Percentiles rank a stretch among this genome's conserved stretches.
phyloP scores from a whole-genome alignment of 2,329 filamentous ascomycete genomes.

The Neobulgaria alba region DNA sequence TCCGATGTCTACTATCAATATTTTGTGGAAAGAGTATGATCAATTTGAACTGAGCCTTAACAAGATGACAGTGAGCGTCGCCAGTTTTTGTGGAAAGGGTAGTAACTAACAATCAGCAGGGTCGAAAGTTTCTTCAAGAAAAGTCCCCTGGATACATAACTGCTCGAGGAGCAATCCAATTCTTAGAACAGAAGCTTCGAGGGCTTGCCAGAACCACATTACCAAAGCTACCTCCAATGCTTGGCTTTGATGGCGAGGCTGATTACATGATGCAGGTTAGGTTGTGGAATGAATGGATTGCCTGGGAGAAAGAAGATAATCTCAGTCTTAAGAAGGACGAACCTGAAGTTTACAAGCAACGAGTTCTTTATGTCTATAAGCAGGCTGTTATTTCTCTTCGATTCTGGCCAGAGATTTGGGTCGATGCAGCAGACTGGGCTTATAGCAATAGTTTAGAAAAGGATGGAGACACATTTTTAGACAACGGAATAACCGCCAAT shows the following conservation, averaged over 20 bases:
- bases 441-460: slow-evolving; percentile 65
- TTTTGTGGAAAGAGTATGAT: slow-evolving; percentile 95
- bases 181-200: slow-evolving; percentile 79
- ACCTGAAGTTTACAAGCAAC: slow-evolving; percentile 60
- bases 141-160: slow-evolving; percentile 93
- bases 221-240: slow-evolving; percentile 71
- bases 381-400: slow-evolving; percentile 87
- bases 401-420: slow-evolving; percentile 96
- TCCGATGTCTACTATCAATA: slow-evolving; percentile 74
- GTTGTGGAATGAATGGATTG: slow-evolving; percentile 88
- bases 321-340: slow-evolving; percentile 81
- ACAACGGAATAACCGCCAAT: slow-evolving; percentile 78
- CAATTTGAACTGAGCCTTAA: slow-evolving; percentile 91
- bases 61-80: slow-evolving; percentile 69
- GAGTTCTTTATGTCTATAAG: slow-evolving; percentile 85
- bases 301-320: slow-evolving; percentile 91
- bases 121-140: slow-evolving; percentile 90
- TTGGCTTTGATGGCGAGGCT: slow-evolving; percentile 77
- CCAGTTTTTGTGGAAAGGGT: not conserved
- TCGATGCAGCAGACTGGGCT: slow-evolving; percentile 88
- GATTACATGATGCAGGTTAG: slow-evolving; percentile 80
- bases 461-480: slow-evolving; percentile 60
- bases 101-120: slow-evolving; percentile 41
- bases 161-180: slow-evolving; percentile 80
- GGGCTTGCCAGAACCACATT: slow-evolving; percentile 69